Evolutionary conservation across 192 early-diverging fungal genomes (phyloP).

Genomic region (Phycomyces nitens): DNA sequence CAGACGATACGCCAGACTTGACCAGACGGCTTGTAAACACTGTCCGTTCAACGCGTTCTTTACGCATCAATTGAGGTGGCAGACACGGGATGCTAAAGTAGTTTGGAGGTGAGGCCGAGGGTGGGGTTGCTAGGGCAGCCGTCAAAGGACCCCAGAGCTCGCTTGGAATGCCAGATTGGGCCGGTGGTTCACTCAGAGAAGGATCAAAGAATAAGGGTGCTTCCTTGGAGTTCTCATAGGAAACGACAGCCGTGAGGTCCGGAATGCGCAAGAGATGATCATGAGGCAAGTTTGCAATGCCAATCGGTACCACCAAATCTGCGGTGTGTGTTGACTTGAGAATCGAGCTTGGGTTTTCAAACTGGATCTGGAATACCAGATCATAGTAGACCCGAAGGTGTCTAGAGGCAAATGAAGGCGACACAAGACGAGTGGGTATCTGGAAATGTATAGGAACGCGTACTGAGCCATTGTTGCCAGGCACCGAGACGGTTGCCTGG

Average conservation of each 20-base stretch:
- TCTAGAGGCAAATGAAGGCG: conserved; percentile 18
- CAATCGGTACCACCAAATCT: conserved; percentile 17
- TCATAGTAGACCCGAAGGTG: conserved; percentile 30
- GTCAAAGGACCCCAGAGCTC: conserved; percentile 1
- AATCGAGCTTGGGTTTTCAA: conserved; percentile 15
- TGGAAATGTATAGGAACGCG: conserved; percentile 8
- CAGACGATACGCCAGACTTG: conserved; percentile 4
- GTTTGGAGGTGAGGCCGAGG: conserved; percentile 8
- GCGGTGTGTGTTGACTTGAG: conserved; percentile 21
- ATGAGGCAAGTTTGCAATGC: conserved; percentile 25
- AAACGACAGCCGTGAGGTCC: conserved; percentile 8
- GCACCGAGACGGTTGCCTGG: not conserved
- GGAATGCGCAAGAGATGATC: conserved; percentile 14
- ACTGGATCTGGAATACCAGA: conserved; percentile 12
- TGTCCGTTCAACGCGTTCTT: conserved; percentile 10
- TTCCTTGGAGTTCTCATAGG: conserved; percentile 6
- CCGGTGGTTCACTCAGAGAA: conserved; percentile 11
- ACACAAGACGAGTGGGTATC: conserved; percentile 28
- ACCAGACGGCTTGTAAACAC: conserved; percentile 12
- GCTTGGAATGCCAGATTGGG: conserved; percentile 1
- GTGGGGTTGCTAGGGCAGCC: not conserved
- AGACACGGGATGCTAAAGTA: conserved; percentile 6
- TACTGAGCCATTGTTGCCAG: not conserved
- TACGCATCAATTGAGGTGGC: conserved; percentile 6
- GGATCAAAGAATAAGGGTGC: conserved; percentile 24